Evolutionary conservation across 768 basidiomycete genomes (phyloP).

Genomic region (Tylopilus sp.): DNA sequence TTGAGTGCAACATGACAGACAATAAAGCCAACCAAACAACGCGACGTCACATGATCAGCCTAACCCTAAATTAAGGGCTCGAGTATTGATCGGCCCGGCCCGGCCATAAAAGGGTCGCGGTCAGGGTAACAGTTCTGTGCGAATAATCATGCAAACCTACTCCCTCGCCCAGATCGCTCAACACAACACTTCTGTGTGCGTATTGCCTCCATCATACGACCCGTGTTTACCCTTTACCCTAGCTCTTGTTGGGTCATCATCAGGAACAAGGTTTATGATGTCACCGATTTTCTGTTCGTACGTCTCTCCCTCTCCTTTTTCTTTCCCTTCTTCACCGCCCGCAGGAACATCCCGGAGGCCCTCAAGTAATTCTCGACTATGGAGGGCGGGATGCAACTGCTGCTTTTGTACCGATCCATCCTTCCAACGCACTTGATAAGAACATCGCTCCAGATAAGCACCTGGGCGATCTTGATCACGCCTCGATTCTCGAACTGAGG

Average conservation of each 20-base stretch:
- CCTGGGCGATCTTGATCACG: constrained; percentile 59
- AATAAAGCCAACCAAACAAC: constrained; percentile 47
- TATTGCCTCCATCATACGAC: constrained; percentile 3
- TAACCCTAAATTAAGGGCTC: constrained; percentile 1
- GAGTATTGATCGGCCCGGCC: background rate
- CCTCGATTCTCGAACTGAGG: constrained; percentile 39
- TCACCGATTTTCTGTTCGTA: constrained; percentile 73
- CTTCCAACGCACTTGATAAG: constrained; percentile 73
- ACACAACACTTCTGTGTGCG: constrained; percentile 54
- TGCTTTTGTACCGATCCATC: constrained; percentile 80
- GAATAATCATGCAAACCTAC: constrained; percentile 34
- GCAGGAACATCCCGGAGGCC: constrained; percentile 79
- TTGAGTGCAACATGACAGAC: constrained; percentile 45
- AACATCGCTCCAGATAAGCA: constrained; percentile 68
- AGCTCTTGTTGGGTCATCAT: constrained; percentile 88
- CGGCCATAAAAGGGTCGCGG: background rate
- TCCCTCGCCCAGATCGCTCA: constrained; percentile 56
- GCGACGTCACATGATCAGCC: constrained; percentile 41
- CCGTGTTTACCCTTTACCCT: constrained; percentile 7
- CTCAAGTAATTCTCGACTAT: constrained; percentile 76
- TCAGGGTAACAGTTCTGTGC: background rate
- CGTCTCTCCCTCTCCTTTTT: constrained; percentile 7
- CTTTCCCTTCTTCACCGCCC: background rate
- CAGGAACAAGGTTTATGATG: constrained; percentile 77
- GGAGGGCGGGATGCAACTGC: constrained; percentile 83